Evolutionary conservation across 495 filamentous ascomycete species (phyloP), one percentile per base, ranked within the genome.

Genomic region (Hypoxylon fuscum): DNA sequence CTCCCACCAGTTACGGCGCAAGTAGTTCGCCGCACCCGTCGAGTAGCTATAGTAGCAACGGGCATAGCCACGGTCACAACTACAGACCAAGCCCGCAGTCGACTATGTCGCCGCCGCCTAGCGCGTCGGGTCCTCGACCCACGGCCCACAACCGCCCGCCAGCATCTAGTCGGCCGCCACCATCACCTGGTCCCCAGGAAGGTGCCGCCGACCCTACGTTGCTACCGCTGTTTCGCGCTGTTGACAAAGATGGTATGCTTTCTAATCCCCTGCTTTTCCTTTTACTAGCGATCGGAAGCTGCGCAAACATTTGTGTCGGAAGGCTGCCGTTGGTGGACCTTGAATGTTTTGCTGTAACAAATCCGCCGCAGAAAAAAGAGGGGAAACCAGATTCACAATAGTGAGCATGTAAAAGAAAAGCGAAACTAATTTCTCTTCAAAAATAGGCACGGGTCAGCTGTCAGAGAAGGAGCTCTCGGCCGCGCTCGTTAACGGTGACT

Each of bases 401-500:
- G 44, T 20, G 29, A 32, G 5, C 18, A 22, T 4, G 40, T 20
- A 22, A 44, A 17, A 31, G 23, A 23, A 15, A 60, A 50, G n/a
- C 23, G 40, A 18, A 49, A 23, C 51, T 56, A 44, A 59, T 21
- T 3, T 4, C 4, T 37, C 18, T 12, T 5, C 14, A 45, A 14
- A 22, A 52, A 79, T 73, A 83, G 87, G 89, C 22, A 91, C 84
- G 42, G 93, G 93, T 18, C 84, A 92, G 50, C 83, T 98, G 35
- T 91, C 88, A 1, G 96, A 98, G 72, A 78, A 81, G 59, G 95
- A 98, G 74, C 90, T 98, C 14, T 87, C 90, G 8, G 89, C 90
- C 0, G 95, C 95, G 9, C 87, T 98, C 7, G 96, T 98, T 35
- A 98, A 98, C 73, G 94, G 92, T 38, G 95, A 98, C 79, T 98